Percentiles rank a stretch among this genome's conserved stretches.
Evolutionary conservation across 768 basidiomycete genomes (phyloP).

Genomic region (Hypsizygus marmoreus): DNA sequence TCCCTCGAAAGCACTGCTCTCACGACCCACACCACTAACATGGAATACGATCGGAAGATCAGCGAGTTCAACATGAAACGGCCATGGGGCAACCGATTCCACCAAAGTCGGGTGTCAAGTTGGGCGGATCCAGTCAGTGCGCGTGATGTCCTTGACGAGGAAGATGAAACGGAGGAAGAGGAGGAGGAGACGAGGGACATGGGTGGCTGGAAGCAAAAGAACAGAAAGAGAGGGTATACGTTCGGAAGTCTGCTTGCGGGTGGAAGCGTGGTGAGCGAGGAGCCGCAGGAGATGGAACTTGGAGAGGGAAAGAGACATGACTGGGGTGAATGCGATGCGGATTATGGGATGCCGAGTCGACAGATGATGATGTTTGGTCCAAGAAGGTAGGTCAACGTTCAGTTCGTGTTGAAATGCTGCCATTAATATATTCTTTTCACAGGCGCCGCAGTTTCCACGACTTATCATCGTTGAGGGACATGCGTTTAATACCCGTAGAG

Average conservation of each 20-base stretch:
- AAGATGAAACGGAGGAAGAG: slow-evolving; percentile 19
- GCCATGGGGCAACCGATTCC: slow-evolving; percentile 34
- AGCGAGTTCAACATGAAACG: slow-evolving; percentile 43
- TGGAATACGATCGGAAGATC: slow-evolving; percentile 37
- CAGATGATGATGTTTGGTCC: slow-evolving; percentile 20
- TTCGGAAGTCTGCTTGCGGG: slow-evolving; percentile 7
- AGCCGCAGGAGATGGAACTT: slow-evolving; percentile 11
- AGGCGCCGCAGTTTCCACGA: slow-evolving; percentile 72
- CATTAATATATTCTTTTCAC: slow-evolving; percentile 4
- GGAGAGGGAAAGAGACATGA: slow-evolving; percentile 10
- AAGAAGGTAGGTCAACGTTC: slow-evolving; percentile 29
- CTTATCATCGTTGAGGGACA: slow-evolving; percentile 46
- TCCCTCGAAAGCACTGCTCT: slow-evolving; percentile 20
- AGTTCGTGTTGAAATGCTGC: slow-evolving; percentile 1
- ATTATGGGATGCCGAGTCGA: slow-evolving; percentile 17
- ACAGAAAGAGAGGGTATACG: slow-evolving; percentile 5
- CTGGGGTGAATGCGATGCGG: slow-evolving; percentile 14
- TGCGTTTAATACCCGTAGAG: slow-evolving; percentile 54
- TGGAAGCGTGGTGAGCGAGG: slow-evolving; percentile 10
- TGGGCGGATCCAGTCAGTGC: slow-evolving; percentile 58
- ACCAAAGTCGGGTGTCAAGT: slow-evolving; percentile 47
- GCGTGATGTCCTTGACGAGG: slow-evolving; percentile 34
- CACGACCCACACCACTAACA: slow-evolving; percentile 12
- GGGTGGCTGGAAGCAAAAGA: background rate
- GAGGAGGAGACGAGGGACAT: slow-evolving; percentile 13